A percentile compares a stretch with the other conserved stretches of the same genome.
Evolutionary conservation across 768 basidiomycete genomes (phyloP).

Genomic region (Boletus fagicola): DNA sequence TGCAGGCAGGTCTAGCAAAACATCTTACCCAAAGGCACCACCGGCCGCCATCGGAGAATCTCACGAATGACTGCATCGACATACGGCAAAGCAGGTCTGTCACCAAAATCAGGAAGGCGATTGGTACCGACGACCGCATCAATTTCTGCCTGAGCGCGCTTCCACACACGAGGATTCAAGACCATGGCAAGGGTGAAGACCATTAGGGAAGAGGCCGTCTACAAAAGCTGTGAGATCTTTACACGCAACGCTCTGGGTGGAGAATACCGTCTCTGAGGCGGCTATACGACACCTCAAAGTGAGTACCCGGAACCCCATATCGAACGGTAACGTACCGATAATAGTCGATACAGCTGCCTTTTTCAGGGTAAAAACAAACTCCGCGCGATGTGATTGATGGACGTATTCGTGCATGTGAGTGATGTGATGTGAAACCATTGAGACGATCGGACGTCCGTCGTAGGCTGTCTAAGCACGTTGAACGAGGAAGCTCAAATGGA

Average conservation of each 20-base stretch:
- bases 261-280: not conserved
- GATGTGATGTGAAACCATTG: constrained; percentile 6
- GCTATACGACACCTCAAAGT: not conserved
- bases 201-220: not conserved
- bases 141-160: constrained; percentile 6
- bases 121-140: not conserved
- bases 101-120: constrained; percentile 2
- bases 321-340: not conserved
- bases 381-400: not conserved
- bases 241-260: not conserved
- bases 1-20: not conserved
- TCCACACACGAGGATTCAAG: constrained; percentile 1
- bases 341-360: not conserved
- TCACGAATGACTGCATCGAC: constrained; percentile 5
- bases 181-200: constrained; percentile 11
- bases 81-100: constrained; percentile 5
- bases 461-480: not conserved
- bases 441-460: not conserved
- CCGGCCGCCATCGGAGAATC: not conserved
- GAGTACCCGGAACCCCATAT: not conserved
- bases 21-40: not conserved
- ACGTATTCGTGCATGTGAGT: not conserved
- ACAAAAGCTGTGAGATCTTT: not conserved
- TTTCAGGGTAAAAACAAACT: not conserved
- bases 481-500: not conserved